Conservation (phyloP, 2,329 filamentous ascomycete genomes). For the Calcarisporium arbuscula region DNA sequence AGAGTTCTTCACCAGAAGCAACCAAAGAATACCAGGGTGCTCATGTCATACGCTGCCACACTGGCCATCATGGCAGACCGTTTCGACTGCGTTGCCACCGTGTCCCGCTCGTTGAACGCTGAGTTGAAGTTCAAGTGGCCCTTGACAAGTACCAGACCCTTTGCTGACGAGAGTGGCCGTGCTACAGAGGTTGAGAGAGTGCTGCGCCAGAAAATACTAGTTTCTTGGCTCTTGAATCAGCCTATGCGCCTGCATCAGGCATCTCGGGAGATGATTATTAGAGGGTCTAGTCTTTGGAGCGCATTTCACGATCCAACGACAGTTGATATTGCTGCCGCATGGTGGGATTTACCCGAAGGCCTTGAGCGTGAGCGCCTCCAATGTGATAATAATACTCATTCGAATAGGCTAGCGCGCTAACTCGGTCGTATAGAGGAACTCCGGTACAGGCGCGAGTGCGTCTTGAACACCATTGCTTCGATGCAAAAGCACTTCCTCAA, state of each 20-base stretch:
- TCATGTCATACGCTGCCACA: constrained; percentile 58
- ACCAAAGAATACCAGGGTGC: constrained; percentile 33
- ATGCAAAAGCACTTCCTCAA: constrained; percentile 61
- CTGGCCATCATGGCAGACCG: constrained; percentile 67
- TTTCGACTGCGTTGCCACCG: constrained; percentile 56
- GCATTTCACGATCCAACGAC: constrained; percentile 27
- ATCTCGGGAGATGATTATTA: constrained; percentile 59
- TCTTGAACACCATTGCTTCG: constrained; percentile 64
- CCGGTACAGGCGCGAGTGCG: constrained; percentile 56
- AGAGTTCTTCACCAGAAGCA: constrained; percentile 54
- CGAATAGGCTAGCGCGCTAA: too few species aligned
- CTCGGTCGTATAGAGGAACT: constrained; percentile 51
- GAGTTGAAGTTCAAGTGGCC: constrained; percentile 51
- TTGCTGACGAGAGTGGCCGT: constrained; percentile 29
- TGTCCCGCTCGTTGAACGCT: constrained; percentile 47
- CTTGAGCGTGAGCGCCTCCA: constrained; percentile 61
- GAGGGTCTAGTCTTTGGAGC: constrained; percentile 56
- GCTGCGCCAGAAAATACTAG: constrained; percentile 62
- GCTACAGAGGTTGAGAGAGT: constrained; percentile 52
- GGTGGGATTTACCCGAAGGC: constrained; percentile 67
- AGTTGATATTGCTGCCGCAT: constrained; percentile 38
- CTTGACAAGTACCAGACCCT: constrained; percentile 31
- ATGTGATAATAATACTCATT: not conserved
- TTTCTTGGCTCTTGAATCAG: constrained; percentile 60
- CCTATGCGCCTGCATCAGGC: constrained; percentile 52